phyloP scores from a whole-genome alignment of 164 flowering plant genomes.

The Aristolochia contorta region DNA sequence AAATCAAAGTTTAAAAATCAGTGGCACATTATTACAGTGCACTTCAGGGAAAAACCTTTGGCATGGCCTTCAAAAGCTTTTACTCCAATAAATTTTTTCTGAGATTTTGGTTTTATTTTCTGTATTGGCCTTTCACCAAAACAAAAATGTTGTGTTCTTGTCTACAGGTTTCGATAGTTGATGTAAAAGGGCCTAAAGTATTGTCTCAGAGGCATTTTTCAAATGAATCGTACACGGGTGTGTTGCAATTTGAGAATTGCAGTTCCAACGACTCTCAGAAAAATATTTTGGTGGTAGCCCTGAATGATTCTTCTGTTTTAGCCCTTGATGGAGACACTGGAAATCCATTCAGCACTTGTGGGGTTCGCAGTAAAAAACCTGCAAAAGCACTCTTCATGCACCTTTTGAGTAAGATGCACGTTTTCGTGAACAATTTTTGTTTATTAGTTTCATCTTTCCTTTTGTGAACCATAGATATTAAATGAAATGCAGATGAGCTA shows the following conservation, averaged over 20 bases:
- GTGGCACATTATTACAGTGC: no score
- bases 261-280: constrained; percentile 69
- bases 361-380: constrained; percentile 64
- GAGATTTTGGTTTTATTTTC: no score
- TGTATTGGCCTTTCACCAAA: no score
- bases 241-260: constrained; percentile 57
- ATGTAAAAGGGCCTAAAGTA: constrained; percentile 43
- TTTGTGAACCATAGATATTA: no score
- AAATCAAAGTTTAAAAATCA: no score
- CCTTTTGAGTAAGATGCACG: constrained; percentile 40
- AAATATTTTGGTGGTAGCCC: constrained; percentile 52
- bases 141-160: background rate
- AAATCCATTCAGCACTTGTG: constrained; percentile 33
- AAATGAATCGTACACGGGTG: constrained; percentile 51
- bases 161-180: constrained; percentile 59
- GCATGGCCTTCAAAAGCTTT: no score
- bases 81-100: no score
- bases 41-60: no score
- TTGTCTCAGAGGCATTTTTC: constrained; percentile 44
- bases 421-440: no score
- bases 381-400: constrained; percentile 59
- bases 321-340: constrained; percentile 70
- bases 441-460: no score
- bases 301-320: constrained; percentile 70
- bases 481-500: constrained; percentile 33